phyloP scores from a whole-genome alignment of 441 rosid genomes.

The Brassica balearica region DNA sequence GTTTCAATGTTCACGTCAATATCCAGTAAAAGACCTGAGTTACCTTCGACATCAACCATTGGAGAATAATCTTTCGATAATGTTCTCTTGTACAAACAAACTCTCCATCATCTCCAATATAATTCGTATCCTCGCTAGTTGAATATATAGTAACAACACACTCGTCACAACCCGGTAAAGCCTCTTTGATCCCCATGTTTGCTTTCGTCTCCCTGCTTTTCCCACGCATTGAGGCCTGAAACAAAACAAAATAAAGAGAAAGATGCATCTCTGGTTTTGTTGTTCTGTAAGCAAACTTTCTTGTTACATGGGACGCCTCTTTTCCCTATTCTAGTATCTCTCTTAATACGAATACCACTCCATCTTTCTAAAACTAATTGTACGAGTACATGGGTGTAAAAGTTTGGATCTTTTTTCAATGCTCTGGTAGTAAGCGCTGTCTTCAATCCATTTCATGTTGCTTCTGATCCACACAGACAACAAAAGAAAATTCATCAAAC shows the following conservation, averaged over 20 bases:
- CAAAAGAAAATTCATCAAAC: background rate
- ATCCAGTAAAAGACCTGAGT: slow-evolving; percentile 20
- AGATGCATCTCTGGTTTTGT: background rate
- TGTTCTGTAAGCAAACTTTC: background rate
- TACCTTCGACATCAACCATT: slow-evolving; percentile 35
- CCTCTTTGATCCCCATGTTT: slow-evolving; percentile 60
- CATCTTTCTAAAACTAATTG: background rate
- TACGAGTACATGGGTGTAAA: background rate
- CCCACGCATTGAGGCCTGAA: background rate
- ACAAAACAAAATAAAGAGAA: background rate
- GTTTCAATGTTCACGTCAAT: slow-evolving; percentile 8
- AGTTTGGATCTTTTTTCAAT: background rate
- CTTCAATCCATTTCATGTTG: background rate
- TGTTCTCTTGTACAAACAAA: slow-evolving; percentile 47
- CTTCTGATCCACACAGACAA: background rate
- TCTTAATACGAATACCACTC: background rate
- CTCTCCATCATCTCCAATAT: slow-evolving; percentile 46
- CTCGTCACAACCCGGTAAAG: slow-evolving; percentile 64
- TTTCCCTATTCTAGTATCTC: background rate
- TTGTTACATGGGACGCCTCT: background rate
- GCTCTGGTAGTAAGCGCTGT: background rate
- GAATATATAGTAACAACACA: slow-evolving; percentile 63
- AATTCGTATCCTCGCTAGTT: slow-evolving; percentile 57
- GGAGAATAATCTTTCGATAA: slow-evolving; percentile 37
- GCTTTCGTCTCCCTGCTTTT: slow-evolving; percentile 47